Conservation (phyloP, 1,284 basidiomycete genomes). For the Ceratobasidium sp. region DNA sequence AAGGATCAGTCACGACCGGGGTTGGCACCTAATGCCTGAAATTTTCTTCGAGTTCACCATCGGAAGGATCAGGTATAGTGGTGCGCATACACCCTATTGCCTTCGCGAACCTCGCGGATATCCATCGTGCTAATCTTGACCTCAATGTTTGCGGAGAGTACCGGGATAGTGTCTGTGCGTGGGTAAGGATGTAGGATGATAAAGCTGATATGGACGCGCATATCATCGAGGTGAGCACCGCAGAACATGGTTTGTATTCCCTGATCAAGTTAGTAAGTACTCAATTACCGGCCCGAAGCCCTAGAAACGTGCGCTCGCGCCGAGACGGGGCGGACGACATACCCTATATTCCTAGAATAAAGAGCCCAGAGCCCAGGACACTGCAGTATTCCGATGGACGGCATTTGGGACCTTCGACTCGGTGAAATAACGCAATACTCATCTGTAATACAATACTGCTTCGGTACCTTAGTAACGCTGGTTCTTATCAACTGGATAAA, state of each 20-base stretch:
- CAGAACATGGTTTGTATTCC: background rate
- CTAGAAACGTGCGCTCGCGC: background rate
- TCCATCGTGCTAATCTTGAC: background rate
- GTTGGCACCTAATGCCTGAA: background rate
- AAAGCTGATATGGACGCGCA: background rate
- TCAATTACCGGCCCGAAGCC: background rate
- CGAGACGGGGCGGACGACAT: too few relatives aligned
- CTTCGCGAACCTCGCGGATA: conserved; percentile 5
- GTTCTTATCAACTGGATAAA: too few relatives aligned
- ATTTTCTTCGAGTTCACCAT: background rate
- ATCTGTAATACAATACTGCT: too few relatives aligned
- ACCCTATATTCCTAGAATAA: too few relatives aligned
- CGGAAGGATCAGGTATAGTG: conserved; percentile 20
- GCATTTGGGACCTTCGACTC: too few relatives aligned
- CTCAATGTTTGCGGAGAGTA: conserved; percentile 1
- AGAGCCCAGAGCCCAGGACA: too few relatives aligned
- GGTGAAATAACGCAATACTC: too few relatives aligned
- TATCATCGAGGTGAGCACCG: background rate
- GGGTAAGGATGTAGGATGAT: background rate
- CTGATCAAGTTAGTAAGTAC: background rate
- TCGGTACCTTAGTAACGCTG: too few relatives aligned
- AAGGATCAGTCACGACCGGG: background rate
- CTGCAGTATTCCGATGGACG: too few relatives aligned
- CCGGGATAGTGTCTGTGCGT: background rate
- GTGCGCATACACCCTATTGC: conserved; percentile 18